A percentile compares a stretch with the other conserved stretches of the same genome.
Conservation (phyloP, 805 yeast genomes). For the Candida germanica region DNA sequence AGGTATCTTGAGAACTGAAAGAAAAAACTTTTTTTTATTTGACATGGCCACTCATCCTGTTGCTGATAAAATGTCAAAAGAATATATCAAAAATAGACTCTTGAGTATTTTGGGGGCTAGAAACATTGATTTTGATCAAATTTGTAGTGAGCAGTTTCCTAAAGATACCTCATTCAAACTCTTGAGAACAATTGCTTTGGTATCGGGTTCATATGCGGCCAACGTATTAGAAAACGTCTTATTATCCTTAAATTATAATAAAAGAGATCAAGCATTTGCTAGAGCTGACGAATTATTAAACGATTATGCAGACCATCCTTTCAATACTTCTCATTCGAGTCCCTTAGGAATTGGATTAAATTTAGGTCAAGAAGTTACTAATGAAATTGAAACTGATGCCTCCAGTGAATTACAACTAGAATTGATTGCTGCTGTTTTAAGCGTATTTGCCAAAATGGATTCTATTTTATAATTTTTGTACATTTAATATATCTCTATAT, state of each 20-base stretch:
- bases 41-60: slow-evolving; percentile 99
- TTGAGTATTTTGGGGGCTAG: slow-evolving; percentile 68
- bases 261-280: slow-evolving; percentile 86
- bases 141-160: slow-evolving; percentile 60
- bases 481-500: slow-evolving; percentile 4
- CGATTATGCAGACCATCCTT: slow-evolving; percentile 85
- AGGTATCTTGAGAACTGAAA: slow-evolving; percentile 92
- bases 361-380: slow-evolving; percentile 52
- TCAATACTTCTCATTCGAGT: slow-evolving; percentile 51
- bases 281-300: slow-evolving; percentile 89
- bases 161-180: slow-evolving; percentile 62
- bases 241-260: slow-evolving; percentile 72
- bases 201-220: slow-evolving; percentile 91
- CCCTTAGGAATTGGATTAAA: slow-evolving; percentile 72
- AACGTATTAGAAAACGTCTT: slow-evolving; percentile 91
- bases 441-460: slow-evolving; percentile 91
- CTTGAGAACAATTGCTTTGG: slow-evolving; percentile 76
- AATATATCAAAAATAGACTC: slow-evolving; percentile 70
- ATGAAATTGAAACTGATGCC: slow-evolving; percentile 50
- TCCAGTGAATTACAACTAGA: slow-evolving; percentile 70
- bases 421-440: slow-evolving; percentile 87
- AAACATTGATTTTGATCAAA: slow-evolving; percentile 49
- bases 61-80: slow-evolving; percentile 82
- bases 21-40: slow-evolving; percentile 88
- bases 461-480: slow-evolving; percentile 54